Evolutionary conservation across 169 alveolate species (phyloP), one percentile per base, ranked within the genome.

Genomic region (Neospora caninum): DNA sequence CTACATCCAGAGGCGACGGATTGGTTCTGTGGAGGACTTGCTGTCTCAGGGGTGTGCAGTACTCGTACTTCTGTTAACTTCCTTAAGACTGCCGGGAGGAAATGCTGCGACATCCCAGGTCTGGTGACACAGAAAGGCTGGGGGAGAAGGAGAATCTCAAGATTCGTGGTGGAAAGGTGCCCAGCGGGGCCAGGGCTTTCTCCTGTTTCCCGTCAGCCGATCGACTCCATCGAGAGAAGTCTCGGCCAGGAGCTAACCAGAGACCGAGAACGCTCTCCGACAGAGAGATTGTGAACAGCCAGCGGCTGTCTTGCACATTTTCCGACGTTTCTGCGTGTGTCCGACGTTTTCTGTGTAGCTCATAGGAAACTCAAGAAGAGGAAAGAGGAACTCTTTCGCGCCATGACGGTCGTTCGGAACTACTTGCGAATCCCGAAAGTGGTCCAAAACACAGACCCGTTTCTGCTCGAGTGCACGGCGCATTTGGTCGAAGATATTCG

Each of bases 401-500:
- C 34, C 4, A 18, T 78, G 34, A 0, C 45, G 27, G 0, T 78
- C 87, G 25, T 78, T 38, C 41, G 87, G 87, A 78, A 78, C 7
- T 34, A 34, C 87, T 45, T 78, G 2, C 13, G 6, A 22, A 34
- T 78, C 27, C 53, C 53, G 53, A 78, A 78, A 29, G 42, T 34
- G 41, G 45, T 78, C 41, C 45, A 42, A 34, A 0, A 34, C 31
- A 78, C 87, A 78, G 87, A 78, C 45, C 45, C 53, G 53, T 78
- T 38, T 78, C 43, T 78, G 53, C 87, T 78, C 45, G 87, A 34
- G 45, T 78, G 87, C 43, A 29, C 87, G 53, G 87, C 43, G 45
- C 87, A 78, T 29, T 39, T 78, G 42, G 43, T 78, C 45, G 87
- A 29, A 6, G 87, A 78, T 34, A 78, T 78, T 78, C 87, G 87